phyloP scores from a whole-genome alignment of 495 filamentous ascomycete genomes.

The Xylaria scruposa region DNA sequence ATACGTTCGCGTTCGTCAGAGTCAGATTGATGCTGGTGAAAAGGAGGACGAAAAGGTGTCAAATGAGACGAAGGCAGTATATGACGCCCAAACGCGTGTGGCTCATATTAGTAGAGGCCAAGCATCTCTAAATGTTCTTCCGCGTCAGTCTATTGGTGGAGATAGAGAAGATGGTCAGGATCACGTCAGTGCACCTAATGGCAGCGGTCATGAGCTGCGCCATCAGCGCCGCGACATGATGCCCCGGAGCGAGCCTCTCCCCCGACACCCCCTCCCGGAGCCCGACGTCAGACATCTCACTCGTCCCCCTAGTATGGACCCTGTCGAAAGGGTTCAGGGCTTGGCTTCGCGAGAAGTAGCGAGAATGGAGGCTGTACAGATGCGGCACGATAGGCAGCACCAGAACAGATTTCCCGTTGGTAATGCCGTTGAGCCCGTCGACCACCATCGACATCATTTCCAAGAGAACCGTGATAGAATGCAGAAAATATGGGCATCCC shows the following conservation, averaged over 20 bases:
- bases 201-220: conserved; percentile 36
- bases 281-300: conserved; percentile 32
- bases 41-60: conserved; percentile 47
- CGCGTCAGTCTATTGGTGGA: conserved; percentile 3
- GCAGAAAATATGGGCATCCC: conserved; percentile 53
- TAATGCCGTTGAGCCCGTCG: conserved; percentile 15
- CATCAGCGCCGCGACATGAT: conserved; percentile 38
- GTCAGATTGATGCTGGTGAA: conserved; percentile 56
- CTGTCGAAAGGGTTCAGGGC: conserved; percentile 48
- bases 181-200: conserved; percentile 20
- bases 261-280: conserved; percentile 35
- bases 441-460: conserved; percentile 43
- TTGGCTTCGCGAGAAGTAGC: conserved; percentile 52
- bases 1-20: conserved; percentile 58
- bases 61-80: conserved; percentile 57
- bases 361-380: conserved; percentile 49
- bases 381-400: conserved; percentile 46
- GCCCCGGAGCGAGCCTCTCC: conserved; percentile 24
- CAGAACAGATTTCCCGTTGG: conserved; percentile 39
- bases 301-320: conserved; percentile 34
- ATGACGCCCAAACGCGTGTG: conserved; percentile 53
- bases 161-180: conserved; percentile 27
- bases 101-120: conserved; percentile 18
- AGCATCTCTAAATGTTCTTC: conserved; percentile 23
- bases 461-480: conserved; percentile 51